Base-by-base conservation (phyloP, 108 stramenopile genomes). In the Cylindrotheca fusiformis region DNA sequence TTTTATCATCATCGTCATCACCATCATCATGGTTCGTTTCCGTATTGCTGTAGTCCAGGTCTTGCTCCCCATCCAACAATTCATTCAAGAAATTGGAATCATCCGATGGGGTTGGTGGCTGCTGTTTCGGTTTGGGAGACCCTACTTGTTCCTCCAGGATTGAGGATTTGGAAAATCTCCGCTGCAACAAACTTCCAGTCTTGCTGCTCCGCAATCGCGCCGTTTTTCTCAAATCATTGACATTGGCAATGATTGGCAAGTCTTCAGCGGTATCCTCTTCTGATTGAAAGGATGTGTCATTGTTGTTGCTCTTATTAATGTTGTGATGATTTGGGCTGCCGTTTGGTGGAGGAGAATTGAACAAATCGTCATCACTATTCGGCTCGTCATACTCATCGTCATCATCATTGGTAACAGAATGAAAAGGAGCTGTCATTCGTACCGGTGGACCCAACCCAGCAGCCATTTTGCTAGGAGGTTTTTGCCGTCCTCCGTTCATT, bases 151-250 rank as follows among this genome's bases (percentile, higher is more conserved):
- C 27, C 32, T 48, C 49, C 32, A 23, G 30, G n/a, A 31, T 58
- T 4, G 32, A 5, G 31, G 18, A 3, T 14, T 33, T 18, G 18
- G 63, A 47, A 52, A 65, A 79, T 8, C 75, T 71, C 44, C 78
- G 63, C 45, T 73, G 62, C 50, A 83, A 48, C 19, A 73, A 14
- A 36, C 63, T 68, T 29, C 82, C 74, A 55, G 71, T 72, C 3
- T 55, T 64, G 2, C 64, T 41, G 24, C 47, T 52, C 20, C 70
- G 63, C 0, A 48, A 31, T 32, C 67, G 66, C 10, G 72, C 72
- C 19, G 28, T 19, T 17, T 61, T 48, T 44, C 75, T 69, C 23
- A 82, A 50, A 54, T 72, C 76, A 21, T 63, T 31, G n/a, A 69
- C 56, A 32, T 59, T 72, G 21, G 63, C 68, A 67, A 81, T 69